Evolutionary conservation across 108 stramenopile species (phyloP), one percentile per base, ranked within the genome.

Genomic region (Cylindrotheca fusiformis): DNA sequence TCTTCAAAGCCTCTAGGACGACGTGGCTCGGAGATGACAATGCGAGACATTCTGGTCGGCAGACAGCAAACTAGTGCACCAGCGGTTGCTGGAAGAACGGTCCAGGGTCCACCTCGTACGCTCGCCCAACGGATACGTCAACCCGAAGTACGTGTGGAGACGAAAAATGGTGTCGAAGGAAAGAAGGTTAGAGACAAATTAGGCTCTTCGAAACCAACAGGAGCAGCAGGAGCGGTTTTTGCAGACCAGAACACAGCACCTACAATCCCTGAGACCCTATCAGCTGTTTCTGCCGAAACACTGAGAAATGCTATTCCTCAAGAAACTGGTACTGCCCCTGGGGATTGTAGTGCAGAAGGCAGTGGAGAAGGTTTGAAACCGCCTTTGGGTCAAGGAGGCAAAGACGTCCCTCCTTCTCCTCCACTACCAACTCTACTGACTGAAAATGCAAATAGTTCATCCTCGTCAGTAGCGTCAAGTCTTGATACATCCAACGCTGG

Each of bases 401-500:
- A 73, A 22, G 58, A 71, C 17, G 36, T 33, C 5, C 60, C 79
- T 41, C 69, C 68, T 12, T 64, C 76, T 44, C 81, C 86, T 17
- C 87, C 90, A 14, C 79, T 87, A 31, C 83, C 82, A 31, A 86
- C 87, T 18, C 78, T 88, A 20, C 68, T 88, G 10, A 82, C 76
- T 19, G 85, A 76, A 25, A 87, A 83, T 50, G 75, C 74, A 3
- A 84, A 82, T 67, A 89, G 87, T 53, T 72, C 91, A 29, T 71
- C 84, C 10, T 93, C 91, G 21, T 89, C 87, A 3, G 91, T 93
- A 10, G 85, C 91, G 20, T 93, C 91, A 23, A 88, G 87, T 52
- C 80, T 93, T 10, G 91, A 93, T 50, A 84, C 86, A 22, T 87
- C 91, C 21, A 83, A 85, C 53, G 78, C 77, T 25, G 71, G 79